A percentile compares a stretch with the other conserved stretches of the same genome.
Conservation (phyloP, 2,329 filamentous ascomycete genomes). For the Colletotrichum aenigma region DNA sequence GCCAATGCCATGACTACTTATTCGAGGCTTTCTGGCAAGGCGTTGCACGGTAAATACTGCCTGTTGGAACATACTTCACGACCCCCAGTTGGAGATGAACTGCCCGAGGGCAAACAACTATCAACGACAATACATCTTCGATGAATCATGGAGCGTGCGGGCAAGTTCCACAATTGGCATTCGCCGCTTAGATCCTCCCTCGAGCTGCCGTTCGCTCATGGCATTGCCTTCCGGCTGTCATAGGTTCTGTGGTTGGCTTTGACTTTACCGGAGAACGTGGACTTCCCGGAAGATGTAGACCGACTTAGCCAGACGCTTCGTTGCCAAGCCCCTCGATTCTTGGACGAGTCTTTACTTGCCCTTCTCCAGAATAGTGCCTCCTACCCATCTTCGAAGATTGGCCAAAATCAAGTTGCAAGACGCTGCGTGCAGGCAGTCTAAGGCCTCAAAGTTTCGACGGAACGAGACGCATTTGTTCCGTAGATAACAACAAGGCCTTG, state of each 20-base stretch:
- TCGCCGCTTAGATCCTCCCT: background rate
- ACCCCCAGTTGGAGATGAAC: background rate
- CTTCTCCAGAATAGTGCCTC: background rate
- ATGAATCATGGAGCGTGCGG: background rate
- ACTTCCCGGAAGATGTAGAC: background rate
- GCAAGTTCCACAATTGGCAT: background rate
- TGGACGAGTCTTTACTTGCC: background rate
- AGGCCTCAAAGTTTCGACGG: background rate
- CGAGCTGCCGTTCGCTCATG: background rate
- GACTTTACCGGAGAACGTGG: background rate
- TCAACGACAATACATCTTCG: background rate
- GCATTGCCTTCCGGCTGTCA: background rate
- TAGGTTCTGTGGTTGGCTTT: background rate
- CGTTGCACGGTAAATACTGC: background rate
- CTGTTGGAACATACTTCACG: background rate
- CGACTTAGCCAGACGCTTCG: background rate
- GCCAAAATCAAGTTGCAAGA: background rate
- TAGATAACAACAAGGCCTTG: background rate
- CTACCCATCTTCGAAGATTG: background rate
- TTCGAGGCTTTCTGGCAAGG: background rate
- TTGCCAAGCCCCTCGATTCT: background rate
- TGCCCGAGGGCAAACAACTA: background rate
- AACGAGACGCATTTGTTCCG: background rate
- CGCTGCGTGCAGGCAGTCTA: background rate
- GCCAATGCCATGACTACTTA: background rate